Evolutionary conservation across 257 asterid species (phyloP), one percentile per base, ranked within the genome.

Genomic region (Parsonsia alboflavescens): DNA sequence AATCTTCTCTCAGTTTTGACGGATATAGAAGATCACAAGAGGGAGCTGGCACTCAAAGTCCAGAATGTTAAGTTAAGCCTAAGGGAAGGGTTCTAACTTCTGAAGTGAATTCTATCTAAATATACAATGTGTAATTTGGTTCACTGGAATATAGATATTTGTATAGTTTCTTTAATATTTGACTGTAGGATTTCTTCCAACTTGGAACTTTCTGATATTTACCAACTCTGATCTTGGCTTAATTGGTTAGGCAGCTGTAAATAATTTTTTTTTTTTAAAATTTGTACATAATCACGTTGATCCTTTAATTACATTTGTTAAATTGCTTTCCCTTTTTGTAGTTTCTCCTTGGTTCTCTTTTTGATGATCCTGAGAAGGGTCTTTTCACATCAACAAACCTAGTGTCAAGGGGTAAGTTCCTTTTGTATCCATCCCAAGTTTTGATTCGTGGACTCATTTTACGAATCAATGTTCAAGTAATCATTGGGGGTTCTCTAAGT

Each of bases 11-110:
- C 96, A 11, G 91, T 92, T 77, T 77, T 95, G 87, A 90, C 88
- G 91, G 97, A 95, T 80, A 80, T 95, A 58, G 98, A 95, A 77
- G 97, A 84, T 78, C 97, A 95, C 78, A 95, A 91, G 76, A 97
- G 87, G 65, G 89, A 88, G 39, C 75, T 95, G 42, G 88, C 97
- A 11, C 59, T 89, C 73, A 90, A 89, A 85, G 97, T 92, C 36
- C 85, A 90, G 73, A 90, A 82, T 82, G 85, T 90, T 67, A 90
- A 92, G 86, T 88, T 89, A 74, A 83, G 89, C 88, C 81, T 95
- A 88, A 92, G 85, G 82, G 92, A 87, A 68, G 88, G 84, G 62
- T 79, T 86, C 71, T 88, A 73, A 33, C 39, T 3, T 33, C 39
- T 33, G 81, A 76, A 70, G 30, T 28, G 19, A 4, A 56, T 45